phyloP scores from a whole-genome alignment of 2,329 filamentous ascomycete species.

The Uncinocarpus reesii region DNA sequence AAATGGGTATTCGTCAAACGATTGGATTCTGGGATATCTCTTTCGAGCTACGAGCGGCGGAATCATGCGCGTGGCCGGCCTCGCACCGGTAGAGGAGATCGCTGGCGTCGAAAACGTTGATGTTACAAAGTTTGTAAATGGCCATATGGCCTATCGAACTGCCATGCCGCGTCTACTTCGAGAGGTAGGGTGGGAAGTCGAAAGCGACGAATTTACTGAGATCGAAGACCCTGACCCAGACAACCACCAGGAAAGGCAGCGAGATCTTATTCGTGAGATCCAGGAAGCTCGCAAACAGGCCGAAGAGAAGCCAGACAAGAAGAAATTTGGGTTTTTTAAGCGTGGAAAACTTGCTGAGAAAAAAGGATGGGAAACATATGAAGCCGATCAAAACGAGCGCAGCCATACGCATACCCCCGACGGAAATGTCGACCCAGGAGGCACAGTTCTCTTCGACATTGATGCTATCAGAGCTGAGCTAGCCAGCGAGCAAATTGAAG shows the following conservation, averaged over 20 bases:
- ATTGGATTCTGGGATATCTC: slow-evolving; percentile 94
- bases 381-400: slow-evolving; percentile 46
- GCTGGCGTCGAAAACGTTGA: slow-evolving; percentile 80
- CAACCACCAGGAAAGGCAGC: slow-evolving; percentile 74
- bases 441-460: slow-evolving; percentile 75
- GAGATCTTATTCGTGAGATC: slow-evolving; percentile 91
- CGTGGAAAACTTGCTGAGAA: slow-evolving; percentile 64
- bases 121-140: slow-evolving; percentile 72
- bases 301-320: slow-evolving; percentile 65
- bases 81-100: slow-evolving; percentile 65
- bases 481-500: slow-evolving; percentile 57
- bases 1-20: slow-evolving; percentile 86
- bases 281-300: slow-evolving; percentile 84
- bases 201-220: slow-evolving; percentile 88
- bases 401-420: slow-evolving; percentile 23
- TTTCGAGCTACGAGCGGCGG: slow-evolving; percentile 91
- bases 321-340: slow-evolving; percentile 67
- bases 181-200: slow-evolving; percentile 80
- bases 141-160: slow-evolving; percentile 92
- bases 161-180: slow-evolving; percentile 82
- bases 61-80: slow-evolving; percentile 75
- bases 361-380: slow-evolving; percentile 90
- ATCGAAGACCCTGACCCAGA: slow-evolving; percentile 97
- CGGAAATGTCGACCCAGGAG: slow-evolving; percentile 26
- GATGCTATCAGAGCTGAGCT: slow-evolving; percentile 86